Base-by-base conservation (phyloP, 495 filamentous ascomycete species). In the Ramalina peruviana region DNA sequence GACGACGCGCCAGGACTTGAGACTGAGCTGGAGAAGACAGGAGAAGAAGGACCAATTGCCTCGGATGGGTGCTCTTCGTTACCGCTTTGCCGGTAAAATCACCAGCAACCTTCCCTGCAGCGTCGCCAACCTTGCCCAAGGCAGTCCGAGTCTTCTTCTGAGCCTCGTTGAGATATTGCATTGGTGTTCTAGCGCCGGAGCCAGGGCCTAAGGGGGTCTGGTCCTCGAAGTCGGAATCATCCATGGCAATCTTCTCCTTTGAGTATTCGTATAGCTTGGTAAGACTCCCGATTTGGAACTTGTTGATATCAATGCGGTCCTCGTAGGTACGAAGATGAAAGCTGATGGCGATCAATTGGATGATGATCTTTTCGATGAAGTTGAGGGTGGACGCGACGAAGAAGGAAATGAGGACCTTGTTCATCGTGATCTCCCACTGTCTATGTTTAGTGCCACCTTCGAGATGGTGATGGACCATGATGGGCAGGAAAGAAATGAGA, bases 281-380 rank as follows among this genome's bases (percentile, higher is more conserved):
- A 49, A 94, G 65, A 57, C 81, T 83, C 19, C 73, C 79, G 48
- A 90, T 88, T 62, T 88, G 83, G 57, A 89, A 88, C 58, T 94
- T 92, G 67, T 94, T 96, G 54, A 89, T 72, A 44, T 90, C 86
- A 56, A 98, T 96, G 12, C 90, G 77, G 59, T 93, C 86, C 21
- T 85, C 80, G 54, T 97, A 97, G 7, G 90, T 96, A 37, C 90
- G 78, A 33, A 83, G 72, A 60, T 98, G 90, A 63, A 98, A 96
- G 57, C 80, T 87, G 55, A 88, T 85, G 16, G 90, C 89, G 59
- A 98, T 94, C 61, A 95, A 78, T 59, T 96, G 88, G 50, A 95
- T 90, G 54, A 95, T 75, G 50, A 98, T 84, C 70, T 96, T 98
- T 62, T 96, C 88, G 41, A 83, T 71, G 44, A 92, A 78, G 64